These are phyloP conservation scores for Aspergillus neoniger DNA, from an alignment of 2,329 filamentous ascomycete genomes.

Conservation along the genomic window DNA sequence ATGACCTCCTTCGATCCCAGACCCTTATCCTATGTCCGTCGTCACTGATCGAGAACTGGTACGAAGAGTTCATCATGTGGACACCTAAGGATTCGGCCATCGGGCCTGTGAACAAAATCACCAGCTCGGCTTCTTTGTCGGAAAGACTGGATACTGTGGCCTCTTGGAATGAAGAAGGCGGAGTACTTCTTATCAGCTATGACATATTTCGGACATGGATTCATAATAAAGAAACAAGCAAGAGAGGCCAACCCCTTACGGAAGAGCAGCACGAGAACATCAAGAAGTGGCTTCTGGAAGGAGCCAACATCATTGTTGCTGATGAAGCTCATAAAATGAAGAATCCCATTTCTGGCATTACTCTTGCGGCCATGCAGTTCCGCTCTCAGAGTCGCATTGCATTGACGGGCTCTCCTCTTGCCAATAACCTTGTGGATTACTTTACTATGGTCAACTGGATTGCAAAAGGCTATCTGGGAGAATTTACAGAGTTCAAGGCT, in stretches of 20 bases:
- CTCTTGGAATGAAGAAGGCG: constrained; percentile 66
- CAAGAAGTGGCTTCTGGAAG: constrained; percentile 55
- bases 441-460: constrained; percentile 88
- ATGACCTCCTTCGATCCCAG: constrained; percentile 61
- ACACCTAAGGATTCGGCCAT: constrained; percentile 55
- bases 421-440: constrained; percentile 83
- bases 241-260: constrained; percentile 31
- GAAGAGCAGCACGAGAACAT: constrained; percentile 43
- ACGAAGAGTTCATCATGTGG: constrained; percentile 75
- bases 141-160: constrained; percentile 52
- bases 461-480: constrained; percentile 74
- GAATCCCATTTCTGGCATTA: constrained; percentile 58
- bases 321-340: constrained; percentile 86
- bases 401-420: constrained; percentile 81
- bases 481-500: constrained; percentile 64
- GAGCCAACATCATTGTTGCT: constrained; percentile 72
- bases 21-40: constrained; percentile 76
- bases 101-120: constrained; percentile 60
- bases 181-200: constrained; percentile 77
- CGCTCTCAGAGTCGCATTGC: constrained; percentile 72
- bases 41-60: constrained; percentile 77
- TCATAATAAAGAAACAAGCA: constrained; percentile 34
- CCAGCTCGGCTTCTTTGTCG: constrained; percentile 37
- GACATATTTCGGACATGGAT: constrained; percentile 60
- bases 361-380: constrained; percentile 60